phyloP scores from a whole-genome alignment of 257 asterid species.

The Salvia miltiorrhiza region DNA sequence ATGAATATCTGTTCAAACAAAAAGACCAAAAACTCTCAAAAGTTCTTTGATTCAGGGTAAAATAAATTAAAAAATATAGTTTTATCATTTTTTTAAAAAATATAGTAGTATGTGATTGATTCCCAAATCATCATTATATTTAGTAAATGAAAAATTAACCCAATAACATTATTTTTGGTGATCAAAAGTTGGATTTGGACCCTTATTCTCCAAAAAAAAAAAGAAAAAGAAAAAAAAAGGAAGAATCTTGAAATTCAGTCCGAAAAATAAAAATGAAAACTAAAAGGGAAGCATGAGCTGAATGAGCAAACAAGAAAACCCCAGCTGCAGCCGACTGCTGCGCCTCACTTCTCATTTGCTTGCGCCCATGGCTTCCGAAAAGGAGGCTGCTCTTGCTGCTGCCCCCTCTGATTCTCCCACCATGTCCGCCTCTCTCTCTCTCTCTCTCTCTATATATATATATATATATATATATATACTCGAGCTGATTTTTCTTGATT shows the following conservation, averaged over 20 bases:
- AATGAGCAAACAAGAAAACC: constrained; percentile 23
- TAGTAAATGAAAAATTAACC: too few relatives aligned
- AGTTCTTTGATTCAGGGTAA: background rate
- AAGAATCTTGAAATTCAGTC: background rate
- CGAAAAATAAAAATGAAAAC: background rate
- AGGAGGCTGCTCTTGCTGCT: constrained; percentile 83
- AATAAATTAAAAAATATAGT: too few relatives aligned
- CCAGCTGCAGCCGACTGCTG: constrained; percentile 39
- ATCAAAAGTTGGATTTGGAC: background rate
- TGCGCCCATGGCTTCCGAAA: constrained; percentile 81
- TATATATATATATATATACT: too few relatives aligned
- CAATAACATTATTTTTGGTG: background rate
- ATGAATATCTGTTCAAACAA: background rate
- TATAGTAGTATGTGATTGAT: background rate
- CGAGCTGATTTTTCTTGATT: constrained; percentile 14
- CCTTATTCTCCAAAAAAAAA: too few relatives aligned
- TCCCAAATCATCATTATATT: background rate
- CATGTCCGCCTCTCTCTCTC: constrained; percentile 35
- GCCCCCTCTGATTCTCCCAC: constrained; percentile 72
- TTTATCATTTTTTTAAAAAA: too few relatives aligned
- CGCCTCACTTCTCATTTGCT: constrained; percentile 40
- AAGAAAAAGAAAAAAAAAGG: too few relatives aligned
- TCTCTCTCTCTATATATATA: background rate
- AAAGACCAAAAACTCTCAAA: background rate
- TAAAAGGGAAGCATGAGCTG: background rate